phyloP scores from a whole-genome alignment of 352 stramenopile species.

The Phytophthora syringae region DNA sequence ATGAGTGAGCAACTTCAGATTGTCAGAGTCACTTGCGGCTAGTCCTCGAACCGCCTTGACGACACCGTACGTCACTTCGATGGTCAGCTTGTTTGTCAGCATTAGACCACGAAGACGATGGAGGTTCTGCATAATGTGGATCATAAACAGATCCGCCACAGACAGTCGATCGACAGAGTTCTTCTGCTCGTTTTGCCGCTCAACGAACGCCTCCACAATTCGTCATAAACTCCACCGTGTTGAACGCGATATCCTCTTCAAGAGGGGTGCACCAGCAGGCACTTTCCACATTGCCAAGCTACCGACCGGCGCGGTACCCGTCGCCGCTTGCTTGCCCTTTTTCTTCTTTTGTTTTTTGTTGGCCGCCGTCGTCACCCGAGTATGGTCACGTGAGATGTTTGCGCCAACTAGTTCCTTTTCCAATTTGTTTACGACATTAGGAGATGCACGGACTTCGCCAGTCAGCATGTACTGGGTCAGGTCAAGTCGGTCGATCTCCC shows the following conservation, averaged over 20 bases:
- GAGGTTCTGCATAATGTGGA: constrained; percentile 22
- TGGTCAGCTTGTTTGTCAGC: constrained; percentile 9
- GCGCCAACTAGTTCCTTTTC: constrained; percentile 7
- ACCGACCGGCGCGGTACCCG: not conserved
- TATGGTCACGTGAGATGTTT: not conserved
- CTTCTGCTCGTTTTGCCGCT: constrained; percentile 4
- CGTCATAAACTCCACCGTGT: constrained; percentile 10
- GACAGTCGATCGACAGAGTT: constrained; percentile 11
- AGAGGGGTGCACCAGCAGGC: constrained; percentile 5
- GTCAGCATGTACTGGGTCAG: constrained; percentile 35
- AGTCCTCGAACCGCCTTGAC: constrained; percentile 12
- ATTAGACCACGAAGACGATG: constrained; percentile 17
- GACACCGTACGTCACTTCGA: constrained; percentile 17
- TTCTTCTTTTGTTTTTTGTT: constrained; percentile 10
- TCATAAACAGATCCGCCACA: constrained; percentile 20
- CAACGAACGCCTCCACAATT: constrained; percentile 9
- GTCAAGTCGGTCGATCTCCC: constrained; percentile 25
- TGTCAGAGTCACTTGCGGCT: constrained; percentile 1
- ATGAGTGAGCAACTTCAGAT: constrained; percentile 5
- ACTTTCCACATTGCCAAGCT: constrained; percentile 15
- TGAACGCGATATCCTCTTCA: constrained; percentile 5
- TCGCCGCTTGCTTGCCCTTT: not conserved
- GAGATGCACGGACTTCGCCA: constrained; percentile 23
- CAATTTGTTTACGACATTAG: not conserved
- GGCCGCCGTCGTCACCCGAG: not conserved